These are phyloP conservation scores for Trypanosoma rangeli DNA, from an alignment of 208 protist genomes.

Conservation along the genomic window DNA sequence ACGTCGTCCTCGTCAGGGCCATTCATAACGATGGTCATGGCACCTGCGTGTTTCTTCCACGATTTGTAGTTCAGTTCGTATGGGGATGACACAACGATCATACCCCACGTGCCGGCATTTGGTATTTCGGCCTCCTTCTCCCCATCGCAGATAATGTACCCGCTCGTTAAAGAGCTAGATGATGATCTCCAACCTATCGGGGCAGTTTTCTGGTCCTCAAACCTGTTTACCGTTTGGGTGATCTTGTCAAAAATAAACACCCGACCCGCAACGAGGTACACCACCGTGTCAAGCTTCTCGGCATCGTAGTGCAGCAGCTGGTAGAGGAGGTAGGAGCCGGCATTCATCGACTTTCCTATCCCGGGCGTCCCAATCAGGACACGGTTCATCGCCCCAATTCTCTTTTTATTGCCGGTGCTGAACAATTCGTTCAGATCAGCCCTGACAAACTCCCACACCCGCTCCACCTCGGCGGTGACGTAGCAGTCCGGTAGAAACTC, in stretches of 20 bases:
- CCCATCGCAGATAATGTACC: conserved; percentile 1
- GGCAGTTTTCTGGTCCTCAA: no score
- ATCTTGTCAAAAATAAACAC: not conserved
- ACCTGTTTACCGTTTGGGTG: not conserved
- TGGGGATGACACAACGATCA: conserved; percentile 12
- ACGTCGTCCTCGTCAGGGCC: not conserved
- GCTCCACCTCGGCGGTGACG: no score
- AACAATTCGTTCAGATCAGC: no score
- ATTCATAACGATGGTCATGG: not conserved
- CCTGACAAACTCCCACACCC: no score
- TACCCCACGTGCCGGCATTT: conserved; percentile 1
- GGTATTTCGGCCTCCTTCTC: not conserved
- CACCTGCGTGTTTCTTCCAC: not conserved
- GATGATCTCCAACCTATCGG: not conserved
- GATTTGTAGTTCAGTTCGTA: not conserved
- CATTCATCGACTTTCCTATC: not conserved
- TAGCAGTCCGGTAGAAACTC: no score
- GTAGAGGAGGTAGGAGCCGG: not conserved
- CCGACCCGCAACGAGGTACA: not conserved
- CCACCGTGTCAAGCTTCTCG: not conserved
- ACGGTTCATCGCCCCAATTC: no score
- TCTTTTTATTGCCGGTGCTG: no score
- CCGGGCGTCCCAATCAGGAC: not conserved
- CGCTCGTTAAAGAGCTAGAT: not conserved
- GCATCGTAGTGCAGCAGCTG: not conserved